These are phyloP conservation scores for Neoascochyta sp. DNA, from an alignment of 2,329 filamentous ascomycete genomes.

Conservation along the genomic window DNA sequence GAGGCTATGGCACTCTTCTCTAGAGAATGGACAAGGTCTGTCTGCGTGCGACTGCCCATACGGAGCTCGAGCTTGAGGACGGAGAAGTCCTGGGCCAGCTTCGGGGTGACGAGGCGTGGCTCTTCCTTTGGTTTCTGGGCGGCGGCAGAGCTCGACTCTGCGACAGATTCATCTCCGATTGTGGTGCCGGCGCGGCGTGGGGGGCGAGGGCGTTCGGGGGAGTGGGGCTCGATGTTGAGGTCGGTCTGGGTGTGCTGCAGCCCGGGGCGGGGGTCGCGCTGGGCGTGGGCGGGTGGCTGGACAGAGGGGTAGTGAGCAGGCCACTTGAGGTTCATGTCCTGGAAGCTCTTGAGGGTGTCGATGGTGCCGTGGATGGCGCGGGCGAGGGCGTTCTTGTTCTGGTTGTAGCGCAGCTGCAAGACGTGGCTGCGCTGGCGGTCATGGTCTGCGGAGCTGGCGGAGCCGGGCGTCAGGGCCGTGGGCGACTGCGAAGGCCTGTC, in stretches of 20 bases:
- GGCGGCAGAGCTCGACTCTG: constrained; percentile 71
- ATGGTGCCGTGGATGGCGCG: constrained; percentile 84
- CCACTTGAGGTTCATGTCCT: constrained; percentile 87
- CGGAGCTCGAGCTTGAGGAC: constrained; percentile 93
- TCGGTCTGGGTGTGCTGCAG: constrained; percentile 63
- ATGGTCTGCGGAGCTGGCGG: constrained; percentile 52
- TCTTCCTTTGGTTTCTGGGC: constrained; percentile 61
- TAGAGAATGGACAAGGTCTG: constrained; percentile 88
- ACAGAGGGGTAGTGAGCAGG: constrained; percentile 92
- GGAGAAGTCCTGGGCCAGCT: constrained; percentile 94
- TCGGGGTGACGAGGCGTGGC: constrained; percentile 81
- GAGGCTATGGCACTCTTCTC: constrained; percentile 90
- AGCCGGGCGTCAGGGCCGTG: constrained; percentile 50
- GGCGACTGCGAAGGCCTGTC: constrained; percentile 57
- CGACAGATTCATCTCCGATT: constrained; percentile 52
- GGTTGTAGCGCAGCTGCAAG: constrained; percentile 91
- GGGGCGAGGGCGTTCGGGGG: constrained; percentile 48
- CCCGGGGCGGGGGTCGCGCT: constrained; percentile 57
- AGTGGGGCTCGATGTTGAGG: constrained; percentile 37
- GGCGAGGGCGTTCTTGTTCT: constrained; percentile 81
- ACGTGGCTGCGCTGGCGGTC: constrained; percentile 73
- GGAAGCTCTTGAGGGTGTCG: constrained; percentile 76
- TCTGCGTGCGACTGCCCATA: constrained; percentile 78
- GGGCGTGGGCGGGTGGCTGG: constrained; percentile 46
- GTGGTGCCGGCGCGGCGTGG: constrained; percentile 71